phyloP scores from a whole-genome alignment of 1,284 basidiomycete genomes.

The Grifola frondosa region DNA sequence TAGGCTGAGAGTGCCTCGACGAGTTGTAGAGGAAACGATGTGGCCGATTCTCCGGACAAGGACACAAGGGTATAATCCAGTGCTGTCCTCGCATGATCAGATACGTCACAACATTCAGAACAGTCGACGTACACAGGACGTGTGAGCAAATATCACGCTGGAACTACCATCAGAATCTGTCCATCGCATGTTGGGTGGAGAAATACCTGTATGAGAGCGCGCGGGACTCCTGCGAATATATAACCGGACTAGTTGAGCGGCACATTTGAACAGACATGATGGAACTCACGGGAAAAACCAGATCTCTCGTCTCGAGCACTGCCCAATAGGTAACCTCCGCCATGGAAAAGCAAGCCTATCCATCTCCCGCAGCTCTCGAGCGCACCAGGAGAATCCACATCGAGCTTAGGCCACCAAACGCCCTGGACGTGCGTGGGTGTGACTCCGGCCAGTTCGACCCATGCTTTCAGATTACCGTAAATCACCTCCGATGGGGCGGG shows the following conservation, averaged over 20 bases:
- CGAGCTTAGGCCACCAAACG: conserved; percentile 10
- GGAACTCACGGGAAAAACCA: conserved; percentile 14
- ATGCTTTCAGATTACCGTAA: conserved; percentile 7
- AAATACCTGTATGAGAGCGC: conserved; percentile 13
- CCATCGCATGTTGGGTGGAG: background rate
- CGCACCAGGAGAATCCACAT: background rate
- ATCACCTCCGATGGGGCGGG: conserved; percentile 1
- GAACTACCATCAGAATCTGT: background rate
- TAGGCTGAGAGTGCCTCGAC: conserved; percentile 18
- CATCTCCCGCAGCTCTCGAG: background rate
- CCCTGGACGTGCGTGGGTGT: conserved; percentile 7
- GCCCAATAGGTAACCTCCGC: conserved; percentile 15
- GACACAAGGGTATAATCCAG: conserved; percentile 15
- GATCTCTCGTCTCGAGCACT: conserved; percentile 14
- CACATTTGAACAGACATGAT: background rate
- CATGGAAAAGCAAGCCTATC: conserved; percentile 16
- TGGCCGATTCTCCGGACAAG: background rate
- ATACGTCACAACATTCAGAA: no score
- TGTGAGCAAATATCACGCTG: conserved; percentile 14
- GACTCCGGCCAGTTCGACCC: conserved; percentile 7
- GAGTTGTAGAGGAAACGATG: conserved; percentile 14
- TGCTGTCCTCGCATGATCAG: background rate
- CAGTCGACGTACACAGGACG: conserved; percentile 9
- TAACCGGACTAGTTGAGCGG: background rate
- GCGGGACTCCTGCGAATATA: conserved; percentile 11